Conservation (phyloP, 306 rosid species). For the Rubus idaeus region DNA sequence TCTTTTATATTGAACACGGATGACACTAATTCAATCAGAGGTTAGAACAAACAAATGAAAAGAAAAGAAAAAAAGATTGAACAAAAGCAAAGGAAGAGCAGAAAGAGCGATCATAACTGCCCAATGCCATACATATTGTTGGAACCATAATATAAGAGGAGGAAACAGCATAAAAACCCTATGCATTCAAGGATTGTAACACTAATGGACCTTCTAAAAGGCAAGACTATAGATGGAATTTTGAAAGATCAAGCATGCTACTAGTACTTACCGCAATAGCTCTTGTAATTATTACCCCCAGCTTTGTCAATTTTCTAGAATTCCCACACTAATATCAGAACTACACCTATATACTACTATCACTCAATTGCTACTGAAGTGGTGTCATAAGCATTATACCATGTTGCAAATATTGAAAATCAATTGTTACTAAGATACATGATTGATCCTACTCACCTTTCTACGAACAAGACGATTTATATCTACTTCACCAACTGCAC, state of each 20-base stretch:
- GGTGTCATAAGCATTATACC: neutral
- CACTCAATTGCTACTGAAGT: neutral
- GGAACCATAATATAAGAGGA: neutral
- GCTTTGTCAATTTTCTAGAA: neutral
- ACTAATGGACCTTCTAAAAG: neutral
- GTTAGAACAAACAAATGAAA: neutral
- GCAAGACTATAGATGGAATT: neutral
- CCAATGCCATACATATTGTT: neutral
- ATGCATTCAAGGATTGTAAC: neutral
- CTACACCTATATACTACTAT: neutral
- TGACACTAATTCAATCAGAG: neutral
- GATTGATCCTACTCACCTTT: constrained; percentile 53
- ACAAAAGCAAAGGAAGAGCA: neutral
- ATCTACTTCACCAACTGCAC: constrained; percentile 81
- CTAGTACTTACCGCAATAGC: neutral
- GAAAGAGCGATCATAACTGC: neutral
- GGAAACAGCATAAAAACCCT: neutral
- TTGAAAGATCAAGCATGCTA: neutral
- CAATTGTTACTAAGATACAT: neutral
- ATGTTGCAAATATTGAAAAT: neutral
- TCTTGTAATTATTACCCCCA: neutral
- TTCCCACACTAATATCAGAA: neutral
- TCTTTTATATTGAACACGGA: neutral
- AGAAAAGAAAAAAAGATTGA: neutral
- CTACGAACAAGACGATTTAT: constrained; percentile 91